Evolutionary conservation across 164 flowering plant species (phyloP), one percentile per base, ranked within the genome.

Genomic region (Piper longum): DNA sequence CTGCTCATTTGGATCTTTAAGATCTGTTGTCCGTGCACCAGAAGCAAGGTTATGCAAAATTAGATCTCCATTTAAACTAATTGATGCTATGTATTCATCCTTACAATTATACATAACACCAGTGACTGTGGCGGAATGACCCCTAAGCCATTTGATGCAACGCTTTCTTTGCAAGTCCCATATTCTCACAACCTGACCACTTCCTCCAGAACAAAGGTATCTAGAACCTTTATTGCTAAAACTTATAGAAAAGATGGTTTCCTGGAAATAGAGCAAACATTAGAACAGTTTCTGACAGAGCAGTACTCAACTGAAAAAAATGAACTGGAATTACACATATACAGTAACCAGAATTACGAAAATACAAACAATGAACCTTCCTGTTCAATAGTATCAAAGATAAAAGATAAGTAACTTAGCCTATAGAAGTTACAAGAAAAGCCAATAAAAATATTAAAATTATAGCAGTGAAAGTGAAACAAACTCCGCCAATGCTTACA

Each of bases 161-260:
- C 89, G 88, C 65, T 89, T 95, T 67, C 91, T 83, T 72, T 95
- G 96, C 78, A 95, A 75, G 77, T 95, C 99, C 99, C 99, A 95
- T 69, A 95, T 84, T 69, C 93, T 77, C 41, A 95, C 96, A 72
- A 91, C 85, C 71, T 87, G 91, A 61, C 93, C 89, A 74, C 76
- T 87, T 62, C 97, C 99, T 16, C 95, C 97, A 55, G 99, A 83
- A 72, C 99, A 91, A 63, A 95, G 79, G 73, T 95, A 95, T 74
- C 97, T 81, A 56, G 97, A 91, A 65, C 85, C 82, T 76, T 91
- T 95, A 75, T 81, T 91, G 82, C 96, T 89, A 77, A 95, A 95
- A 79, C 82, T 91, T 60, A 95, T 82, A 62, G 91, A 76, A 68
- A 70, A 69, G 71, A 95, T 80, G 59, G 87, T 78, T 70, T 95